These are phyloP conservation scores for Amphirosellinia nigrospora DNA, from an alignment of 495 filamentous ascomycete species.

Conservation along the genomic window DNA sequence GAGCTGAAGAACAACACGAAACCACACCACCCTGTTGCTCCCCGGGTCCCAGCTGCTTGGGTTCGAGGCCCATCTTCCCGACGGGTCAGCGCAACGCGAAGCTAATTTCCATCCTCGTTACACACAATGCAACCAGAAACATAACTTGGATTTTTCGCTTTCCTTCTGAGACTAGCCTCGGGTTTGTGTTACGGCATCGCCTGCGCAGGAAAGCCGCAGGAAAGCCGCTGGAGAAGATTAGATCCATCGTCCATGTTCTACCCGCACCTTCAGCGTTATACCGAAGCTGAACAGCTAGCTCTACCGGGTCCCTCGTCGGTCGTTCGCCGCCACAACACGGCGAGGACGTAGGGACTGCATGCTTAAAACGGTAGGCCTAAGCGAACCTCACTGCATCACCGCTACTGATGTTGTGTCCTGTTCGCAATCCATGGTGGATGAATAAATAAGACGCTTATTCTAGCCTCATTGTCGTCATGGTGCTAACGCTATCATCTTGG, in stretches of 20 bases:
- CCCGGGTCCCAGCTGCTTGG: constrained; percentile 20
- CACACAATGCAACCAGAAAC: constrained; percentile 1
- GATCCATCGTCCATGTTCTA: not conserved
- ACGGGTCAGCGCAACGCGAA: constrained; percentile 18
- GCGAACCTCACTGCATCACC: not conserved
- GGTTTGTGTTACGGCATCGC: not conserved
- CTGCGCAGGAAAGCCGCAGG: not conserved
- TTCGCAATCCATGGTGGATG: not conserved
- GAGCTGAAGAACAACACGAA: constrained; percentile 14
- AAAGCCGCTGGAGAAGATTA: constrained; percentile 2
- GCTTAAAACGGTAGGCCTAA: constrained; percentile 4
- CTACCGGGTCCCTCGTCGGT: not conserved
- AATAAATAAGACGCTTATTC: not conserved
- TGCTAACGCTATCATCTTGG: not conserved
- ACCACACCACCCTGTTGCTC: not conserved
- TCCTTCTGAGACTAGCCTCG: constrained; percentile 17
- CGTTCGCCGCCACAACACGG: not conserved
- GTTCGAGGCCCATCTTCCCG: not conserved
- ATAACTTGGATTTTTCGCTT: constrained; percentile 1
- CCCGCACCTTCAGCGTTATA: constrained; percentile 6
- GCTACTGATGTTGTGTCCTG: not conserved
- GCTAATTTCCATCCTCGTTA: not conserved
- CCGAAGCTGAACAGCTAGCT: constrained; percentile 4
- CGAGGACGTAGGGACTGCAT: not conserved
- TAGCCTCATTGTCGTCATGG: not conserved